phyloP scores from a whole-genome alignment of 2,329 filamentous ascomycete species.

The Phaeosphaeriaceae sp. region DNA sequence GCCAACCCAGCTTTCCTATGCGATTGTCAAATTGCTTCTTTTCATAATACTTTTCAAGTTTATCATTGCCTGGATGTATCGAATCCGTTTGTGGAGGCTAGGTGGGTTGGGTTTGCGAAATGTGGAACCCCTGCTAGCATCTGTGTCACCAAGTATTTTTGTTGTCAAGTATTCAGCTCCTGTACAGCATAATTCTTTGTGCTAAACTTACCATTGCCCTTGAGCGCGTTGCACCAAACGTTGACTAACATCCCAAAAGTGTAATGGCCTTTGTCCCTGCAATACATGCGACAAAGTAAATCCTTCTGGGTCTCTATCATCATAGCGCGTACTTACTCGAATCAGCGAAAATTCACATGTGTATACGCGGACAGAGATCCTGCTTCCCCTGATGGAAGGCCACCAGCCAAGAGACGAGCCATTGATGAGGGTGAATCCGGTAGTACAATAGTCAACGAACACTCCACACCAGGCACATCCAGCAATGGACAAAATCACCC shows the following conservation, averaged over 20 bases:
- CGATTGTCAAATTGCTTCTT: no score
- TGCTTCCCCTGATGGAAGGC: slow-evolving; percentile 43
- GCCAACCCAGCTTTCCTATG: no score
- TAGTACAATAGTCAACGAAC: slow-evolving; percentile 24
- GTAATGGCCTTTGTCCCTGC: slow-evolving; percentile 65
- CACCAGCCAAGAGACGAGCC: slow-evolving; percentile 44
- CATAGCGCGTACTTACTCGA: slow-evolving; percentile 20
- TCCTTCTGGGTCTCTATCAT: background rate
- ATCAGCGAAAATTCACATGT: slow-evolving; percentile 50
- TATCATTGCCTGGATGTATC: no score
- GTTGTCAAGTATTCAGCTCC: background rate
- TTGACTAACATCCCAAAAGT: slow-evolving; percentile 51
- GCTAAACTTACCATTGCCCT: slow-evolving; percentile 3
- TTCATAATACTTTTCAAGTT: no score
- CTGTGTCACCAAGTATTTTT: slow-evolving; percentile 3
- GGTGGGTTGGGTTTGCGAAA: no score
- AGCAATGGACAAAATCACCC: slow-evolving; percentile 24
- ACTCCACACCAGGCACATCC: slow-evolving; percentile 29
- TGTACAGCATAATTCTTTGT: background rate
- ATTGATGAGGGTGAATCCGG: slow-evolving; percentile 29
- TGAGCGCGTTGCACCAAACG: background rate
- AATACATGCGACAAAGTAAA: slow-evolving; percentile 63
- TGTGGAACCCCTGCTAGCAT: background rate
- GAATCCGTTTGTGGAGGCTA: no score
- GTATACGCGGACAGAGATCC: slow-evolving; percentile 47